Base-by-base conservation (phyloP, 306 rosid species). In the Malus orientalis region DNA sequence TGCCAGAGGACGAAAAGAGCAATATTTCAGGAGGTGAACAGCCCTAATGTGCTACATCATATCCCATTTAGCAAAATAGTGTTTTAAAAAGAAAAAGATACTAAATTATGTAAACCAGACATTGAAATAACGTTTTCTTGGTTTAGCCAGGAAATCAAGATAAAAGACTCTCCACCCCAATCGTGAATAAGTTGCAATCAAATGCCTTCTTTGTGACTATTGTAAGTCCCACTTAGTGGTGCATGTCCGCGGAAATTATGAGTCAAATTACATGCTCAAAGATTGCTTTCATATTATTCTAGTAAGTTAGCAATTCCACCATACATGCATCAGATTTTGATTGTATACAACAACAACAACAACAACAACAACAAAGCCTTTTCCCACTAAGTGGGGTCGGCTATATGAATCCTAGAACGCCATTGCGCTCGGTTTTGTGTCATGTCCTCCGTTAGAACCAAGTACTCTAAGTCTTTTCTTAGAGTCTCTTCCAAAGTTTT, bases 1-100 rank as follows among this genome's bases (percentile, higher is more conserved):
- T 95, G 96, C 71, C 84, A 38, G 36, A 78, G 57, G 44, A 78
- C 23, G n/a, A 70, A 67, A 79, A 78, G 22, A 25, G 47, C 15
- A 78, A 47, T 29, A 63, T 71, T 49, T 70, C 61, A 80, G 51
- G 42, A 60, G 3, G 9, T 47, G 80, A 60, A 36, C 18, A 19
- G n/a, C 42, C 51, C 19, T 45, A 69, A 30, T 58, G 68, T 57
- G 53, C 27, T 55, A 67, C 51, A 72, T 11, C 9, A 58, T 65
- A 54, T 23, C 33, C 57, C 76, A 49, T 47, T 76, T 64, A 30
- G 20, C 32, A 61, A 58, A 64, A 42, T 25, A 74, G 44, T 16
- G 68, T 29, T 19, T 73, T n/a, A 3, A 6, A 32, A 70, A 9
- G 40, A 42, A 38, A 40, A 74, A 2, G 69, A 60, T 11, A 10